A percentile compares a stretch with the other conserved stretches of the same genome.
Conservation (phyloP, 306 rosid species). For the Mucuna pruriens region DNA sequence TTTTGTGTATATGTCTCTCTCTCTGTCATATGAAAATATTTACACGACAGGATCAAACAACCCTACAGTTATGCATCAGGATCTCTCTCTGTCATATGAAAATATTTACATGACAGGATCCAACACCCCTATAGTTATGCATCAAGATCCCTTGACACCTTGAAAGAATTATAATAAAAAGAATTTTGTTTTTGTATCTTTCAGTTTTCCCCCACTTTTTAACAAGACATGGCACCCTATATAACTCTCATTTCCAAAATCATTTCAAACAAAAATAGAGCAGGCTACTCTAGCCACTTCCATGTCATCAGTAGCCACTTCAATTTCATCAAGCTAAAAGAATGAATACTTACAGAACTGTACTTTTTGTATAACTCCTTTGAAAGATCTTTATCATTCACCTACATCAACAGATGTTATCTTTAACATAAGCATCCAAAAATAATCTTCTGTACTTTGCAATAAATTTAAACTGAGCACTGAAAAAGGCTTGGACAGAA, state of each 20-base stretch:
- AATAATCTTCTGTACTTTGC: background rate
- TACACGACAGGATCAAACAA: background rate
- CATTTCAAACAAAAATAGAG: slow-evolving; percentile 21
- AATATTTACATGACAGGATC: background rate
- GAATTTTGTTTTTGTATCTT: background rate
- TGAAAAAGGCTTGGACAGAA: slow-evolving; percentile 17
- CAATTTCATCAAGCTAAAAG: slow-evolving; percentile 26
- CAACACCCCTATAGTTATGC: background rate
- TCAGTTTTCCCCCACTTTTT: background rate
- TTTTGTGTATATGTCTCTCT: background rate
- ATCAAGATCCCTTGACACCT: slow-evolving; percentile 2
- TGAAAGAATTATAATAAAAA: slow-evolving; percentile 1
- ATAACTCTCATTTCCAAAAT: slow-evolving; percentile 4
- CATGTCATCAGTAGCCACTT: slow-evolving; percentile 31
- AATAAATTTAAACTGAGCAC: slow-evolving; percentile 10
- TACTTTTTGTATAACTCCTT: slow-evolving; percentile 95
- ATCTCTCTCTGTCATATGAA: background rate
- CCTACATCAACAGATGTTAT: slow-evolving; percentile 58
- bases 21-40: background rate
- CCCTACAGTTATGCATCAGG: background rate
- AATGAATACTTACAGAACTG: slow-evolving; percentile 76
- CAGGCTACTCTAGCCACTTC: slow-evolving; percentile 23
- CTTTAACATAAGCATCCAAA: slow-evolving; percentile 40
- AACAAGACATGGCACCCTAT: background rate
- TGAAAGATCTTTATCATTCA: slow-evolving; percentile 82